A percentile compares a stretch with the other conserved stretches of the same genome.
phyloP scores from a whole-genome alignment of 1,284 basidiomycete species.

The Trichosporon coremiiforme region DNA sequence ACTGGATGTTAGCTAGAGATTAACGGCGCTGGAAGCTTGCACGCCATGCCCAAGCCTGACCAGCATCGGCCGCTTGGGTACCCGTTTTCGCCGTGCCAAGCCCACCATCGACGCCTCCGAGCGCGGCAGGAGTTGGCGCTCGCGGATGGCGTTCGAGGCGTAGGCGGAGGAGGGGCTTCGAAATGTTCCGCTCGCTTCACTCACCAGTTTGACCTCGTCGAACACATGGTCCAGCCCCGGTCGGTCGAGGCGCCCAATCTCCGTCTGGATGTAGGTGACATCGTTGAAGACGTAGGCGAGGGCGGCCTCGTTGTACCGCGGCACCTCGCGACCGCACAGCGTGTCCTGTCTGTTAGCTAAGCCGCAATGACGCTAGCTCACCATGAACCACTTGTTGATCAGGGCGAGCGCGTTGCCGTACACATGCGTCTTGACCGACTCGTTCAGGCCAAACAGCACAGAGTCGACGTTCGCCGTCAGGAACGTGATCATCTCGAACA shows the following conservation, averaged over 20 bases:
- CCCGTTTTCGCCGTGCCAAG: slow-evolving; percentile 11
- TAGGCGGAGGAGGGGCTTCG: too few species aligned
- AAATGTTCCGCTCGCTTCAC: slow-evolving; percentile 42
- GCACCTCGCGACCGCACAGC: slow-evolving; percentile 62
- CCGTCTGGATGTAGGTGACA: slow-evolving; percentile 79
- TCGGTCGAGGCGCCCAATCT: slow-evolving; percentile 72
- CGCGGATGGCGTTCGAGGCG: too few species aligned
- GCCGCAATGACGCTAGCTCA: slow-evolving; percentile 31
- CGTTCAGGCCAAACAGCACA: slow-evolving; percentile 72
- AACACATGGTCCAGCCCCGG: slow-evolving; percentile 74
- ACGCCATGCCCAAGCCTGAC: too few species aligned
- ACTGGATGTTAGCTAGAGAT: slow-evolving; percentile 60
- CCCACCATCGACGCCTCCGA: too few species aligned
- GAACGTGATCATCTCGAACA: slow-evolving; percentile 95
- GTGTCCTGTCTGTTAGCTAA: slow-evolving; percentile 39
- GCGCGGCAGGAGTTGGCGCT: too few species aligned
- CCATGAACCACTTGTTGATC: slow-evolving; percentile 84
- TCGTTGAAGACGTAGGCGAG: slow-evolving; percentile 79
- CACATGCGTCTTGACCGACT: slow-evolving; percentile 80
- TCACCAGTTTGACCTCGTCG: slow-evolving; percentile 74
- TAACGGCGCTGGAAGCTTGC: too few species aligned
- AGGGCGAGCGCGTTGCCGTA: slow-evolving; percentile 83
- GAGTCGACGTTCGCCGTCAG: slow-evolving; percentile 94
- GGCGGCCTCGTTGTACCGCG: slow-evolving; percentile 82
- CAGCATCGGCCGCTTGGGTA: not conserved